Evolutionary conservation across 305 asterid species (phyloP).

Genomic region (Solanum chacoense): DNA sequence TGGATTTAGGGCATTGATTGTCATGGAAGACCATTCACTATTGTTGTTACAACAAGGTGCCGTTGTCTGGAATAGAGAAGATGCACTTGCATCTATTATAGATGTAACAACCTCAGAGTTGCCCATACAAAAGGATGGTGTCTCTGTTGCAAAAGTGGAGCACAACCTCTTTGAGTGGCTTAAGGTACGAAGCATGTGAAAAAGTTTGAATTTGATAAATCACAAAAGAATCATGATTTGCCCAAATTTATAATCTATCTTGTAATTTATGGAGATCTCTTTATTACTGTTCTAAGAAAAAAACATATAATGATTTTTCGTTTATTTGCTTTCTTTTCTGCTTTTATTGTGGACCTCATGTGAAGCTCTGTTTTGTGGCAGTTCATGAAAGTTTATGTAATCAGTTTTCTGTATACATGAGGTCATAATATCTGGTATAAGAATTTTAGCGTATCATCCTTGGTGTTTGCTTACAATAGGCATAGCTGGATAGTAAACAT

Average conservation of each 20-base stretch:
- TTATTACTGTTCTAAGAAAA: neutral
- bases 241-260: neutral
- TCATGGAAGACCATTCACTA: constrained; percentile 93
- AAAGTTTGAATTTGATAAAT: neutral
- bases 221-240: neutral
- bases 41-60: constrained; percentile 78
- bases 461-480: neutral
- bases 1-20: constrained; percentile 91
- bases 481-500: neutral
- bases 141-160: constrained; percentile 92
- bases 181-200: constrained; percentile 47
- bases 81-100: constrained; percentile 81
- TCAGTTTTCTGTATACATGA: neutral
- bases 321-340: neutral
- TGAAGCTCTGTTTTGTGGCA: neutral
- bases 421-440: neutral
- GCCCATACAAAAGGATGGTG: constrained; percentile 83
- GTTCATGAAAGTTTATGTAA: neutral
- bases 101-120: constrained; percentile 84
- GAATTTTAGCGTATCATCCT: neutral
- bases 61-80: constrained; percentile 94
- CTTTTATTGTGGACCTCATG: neutral
- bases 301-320: neutral
- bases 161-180: constrained; percentile 90
- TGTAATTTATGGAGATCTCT: neutral